These are phyloP conservation scores for Magnaporthales sp. DNA, from an alignment of 2,329 filamentous ascomycete species.

Conservation along the genomic window DNA sequence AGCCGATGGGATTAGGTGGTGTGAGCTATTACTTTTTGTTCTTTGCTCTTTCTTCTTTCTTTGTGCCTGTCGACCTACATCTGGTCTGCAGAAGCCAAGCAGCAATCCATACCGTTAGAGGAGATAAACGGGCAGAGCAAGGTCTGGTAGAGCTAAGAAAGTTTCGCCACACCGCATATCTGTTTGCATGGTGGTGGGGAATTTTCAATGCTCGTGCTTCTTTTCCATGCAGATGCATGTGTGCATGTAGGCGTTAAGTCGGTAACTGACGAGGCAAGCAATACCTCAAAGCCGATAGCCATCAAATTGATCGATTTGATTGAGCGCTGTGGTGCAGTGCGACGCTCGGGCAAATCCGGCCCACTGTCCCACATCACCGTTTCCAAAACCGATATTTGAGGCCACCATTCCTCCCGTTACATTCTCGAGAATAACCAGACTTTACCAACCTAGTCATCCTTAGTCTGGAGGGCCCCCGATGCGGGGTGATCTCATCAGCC, in stretches of 20 bases:
- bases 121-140: neutral
- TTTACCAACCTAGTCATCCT: neutral
- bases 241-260: too few relatives aligned
- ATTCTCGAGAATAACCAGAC: neutral
- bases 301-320: neutral
- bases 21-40: neutral
- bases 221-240: neutral
- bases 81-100: neutral
- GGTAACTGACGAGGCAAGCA: neutral
- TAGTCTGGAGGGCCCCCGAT: neutral
- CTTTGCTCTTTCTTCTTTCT: neutral
- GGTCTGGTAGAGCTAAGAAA: neutral
- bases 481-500: constrained; percentile 4
- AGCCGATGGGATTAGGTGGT: neutral
- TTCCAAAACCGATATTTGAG: neutral
- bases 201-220: neutral
- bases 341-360: neutral
- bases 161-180: neutral
- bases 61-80: neutral
- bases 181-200: neutral
- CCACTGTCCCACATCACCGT: neutral
- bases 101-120: neutral
- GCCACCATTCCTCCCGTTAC: neutral
- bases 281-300: neutral
- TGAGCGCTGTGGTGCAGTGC: neutral